Percentiles rank a stretch among this genome's conserved stretches.
phyloP scores from a whole-genome alignment of 2,329 filamentous ascomycete species.

The Arthrobotrys sinensis region DNA sequence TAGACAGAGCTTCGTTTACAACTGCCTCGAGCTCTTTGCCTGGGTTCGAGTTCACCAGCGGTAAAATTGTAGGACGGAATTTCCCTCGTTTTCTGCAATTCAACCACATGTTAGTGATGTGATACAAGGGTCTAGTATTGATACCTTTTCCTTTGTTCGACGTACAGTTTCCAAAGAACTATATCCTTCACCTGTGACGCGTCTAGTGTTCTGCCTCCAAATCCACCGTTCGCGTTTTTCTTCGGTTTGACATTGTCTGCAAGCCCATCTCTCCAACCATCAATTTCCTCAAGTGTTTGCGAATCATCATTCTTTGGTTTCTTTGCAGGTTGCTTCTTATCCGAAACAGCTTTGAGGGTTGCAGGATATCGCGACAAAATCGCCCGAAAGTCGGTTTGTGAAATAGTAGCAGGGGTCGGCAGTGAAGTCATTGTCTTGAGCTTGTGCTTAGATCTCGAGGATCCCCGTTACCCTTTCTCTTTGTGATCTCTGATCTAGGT shows the following conservation, averaged over 20 bases:
- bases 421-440: constrained; percentile 1
- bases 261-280: constrained; percentile 45
- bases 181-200: constrained; percentile 42
- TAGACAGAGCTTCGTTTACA: constrained; percentile 39
- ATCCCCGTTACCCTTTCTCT: neutral
- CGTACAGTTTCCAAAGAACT: constrained; percentile 56
- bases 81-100: constrained; percentile 70
- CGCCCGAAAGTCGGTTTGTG: constrained; percentile 25
- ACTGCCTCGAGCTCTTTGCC: constrained; percentile 71
- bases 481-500: neutral
- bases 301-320: constrained; percentile 38
- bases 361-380: constrained; percentile 46
- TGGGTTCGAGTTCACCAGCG: constrained; percentile 74
- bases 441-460: neutral
- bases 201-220: constrained; percentile 13
- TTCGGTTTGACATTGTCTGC: neutral
- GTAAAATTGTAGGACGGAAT: constrained; percentile 70
- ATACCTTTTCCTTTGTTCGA: neutral
- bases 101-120: constrained; percentile 10
- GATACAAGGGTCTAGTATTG: neutral
- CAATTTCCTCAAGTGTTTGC: constrained; percentile 45
- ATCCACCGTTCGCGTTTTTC: constrained; percentile 1
- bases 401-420: constrained; percentile 28
- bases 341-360: constrained; percentile 40
- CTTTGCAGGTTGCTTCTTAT: constrained; percentile 36